These are phyloP conservation scores for Forsythia viridissima DNA, from an alignment of 257 asterid genomes.

Conservation along the genomic window DNA sequence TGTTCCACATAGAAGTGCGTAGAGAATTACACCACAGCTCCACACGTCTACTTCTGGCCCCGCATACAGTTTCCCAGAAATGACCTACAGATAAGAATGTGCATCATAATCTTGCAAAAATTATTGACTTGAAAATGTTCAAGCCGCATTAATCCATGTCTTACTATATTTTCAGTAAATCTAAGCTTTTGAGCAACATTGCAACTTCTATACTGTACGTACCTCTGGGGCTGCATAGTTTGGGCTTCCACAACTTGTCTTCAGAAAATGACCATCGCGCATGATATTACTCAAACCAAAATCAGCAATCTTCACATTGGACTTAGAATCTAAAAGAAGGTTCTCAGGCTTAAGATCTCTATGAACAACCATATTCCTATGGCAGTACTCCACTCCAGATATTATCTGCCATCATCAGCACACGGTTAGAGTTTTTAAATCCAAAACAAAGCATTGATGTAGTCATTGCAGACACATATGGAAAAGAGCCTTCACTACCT, in stretches of 20 bases:
- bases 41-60: conserved; percentile 99
- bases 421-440: conserved; percentile 4
- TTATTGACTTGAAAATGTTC: background rate
- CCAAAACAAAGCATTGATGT: background rate
- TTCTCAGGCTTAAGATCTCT: conserved; percentile 97
- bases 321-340: conserved; percentile 86
- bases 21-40: conserved; percentile 98
- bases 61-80: conserved; percentile 93
- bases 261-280: conserved; percentile 99
- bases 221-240: conserved; percentile 99
- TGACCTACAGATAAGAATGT: conserved; percentile 54
- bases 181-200: background rate
- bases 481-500: conserved; percentile 28
- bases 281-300: conserved; percentile 96
- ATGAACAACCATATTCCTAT: conserved; percentile 98
- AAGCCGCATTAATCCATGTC: conserved; percentile 7
- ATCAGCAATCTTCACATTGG: conserved; percentile 95
- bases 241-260: conserved; percentile 99
- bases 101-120: conserved; percentile 16
- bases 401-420: conserved; percentile 67
- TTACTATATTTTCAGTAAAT: conserved; percentile 12
- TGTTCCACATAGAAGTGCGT: conserved; percentile 98
- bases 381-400: conserved; percentile 99
- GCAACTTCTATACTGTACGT: conserved; percentile 37
- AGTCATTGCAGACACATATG: background rate